A percentile compares a stretch with the other conserved stretches of the same genome.
phyloP scores from a whole-genome alignment of 108 stramenopile genomes.

The Cyclotella cryptica region DNA sequence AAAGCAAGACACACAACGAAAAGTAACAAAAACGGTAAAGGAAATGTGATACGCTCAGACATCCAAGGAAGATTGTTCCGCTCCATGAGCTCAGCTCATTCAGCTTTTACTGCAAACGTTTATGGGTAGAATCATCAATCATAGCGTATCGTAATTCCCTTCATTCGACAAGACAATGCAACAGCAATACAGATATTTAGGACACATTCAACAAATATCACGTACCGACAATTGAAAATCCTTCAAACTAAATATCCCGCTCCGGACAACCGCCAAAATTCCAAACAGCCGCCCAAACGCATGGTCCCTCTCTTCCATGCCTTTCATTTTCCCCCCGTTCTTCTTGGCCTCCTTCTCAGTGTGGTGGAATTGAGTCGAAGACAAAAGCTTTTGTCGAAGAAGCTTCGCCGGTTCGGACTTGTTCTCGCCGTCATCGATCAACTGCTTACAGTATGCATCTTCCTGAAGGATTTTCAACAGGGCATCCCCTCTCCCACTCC shows the following conservation, averaged over 20 bases:
- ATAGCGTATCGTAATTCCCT: constrained; percentile 9
- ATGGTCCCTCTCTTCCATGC: constrained; percentile 84
- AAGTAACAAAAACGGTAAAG: neutral
- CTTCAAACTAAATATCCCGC: constrained; percentile 55
- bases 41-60: constrained; percentile 40
- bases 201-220: neutral
- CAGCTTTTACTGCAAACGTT: constrained; percentile 62
- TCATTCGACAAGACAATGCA: neutral
- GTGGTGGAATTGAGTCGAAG: constrained; percentile 43
- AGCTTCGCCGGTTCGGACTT: constrained; percentile 38
- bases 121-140: constrained; percentile 56
- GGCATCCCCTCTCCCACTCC: constrained; percentile 45
- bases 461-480: constrained; percentile 41
- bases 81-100: constrained; percentile 55
- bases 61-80: constrained; percentile 50
- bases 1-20: neutral
- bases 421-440: constrained; percentile 14
- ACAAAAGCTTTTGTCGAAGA: constrained; percentile 55
- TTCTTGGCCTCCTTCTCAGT: constrained; percentile 35
- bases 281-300: constrained; percentile 87
- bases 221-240: constrained; percentile 39
- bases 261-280: constrained; percentile 73
- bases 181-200: neutral
- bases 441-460: constrained; percentile 19
- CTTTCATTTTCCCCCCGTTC: constrained; percentile 68